A percentile compares a stretch with the other conserved stretches of the same genome.
Conservation (phyloP, 2,329 filamentous ascomycete species). For the Sordariomycetes sp. region DNA sequence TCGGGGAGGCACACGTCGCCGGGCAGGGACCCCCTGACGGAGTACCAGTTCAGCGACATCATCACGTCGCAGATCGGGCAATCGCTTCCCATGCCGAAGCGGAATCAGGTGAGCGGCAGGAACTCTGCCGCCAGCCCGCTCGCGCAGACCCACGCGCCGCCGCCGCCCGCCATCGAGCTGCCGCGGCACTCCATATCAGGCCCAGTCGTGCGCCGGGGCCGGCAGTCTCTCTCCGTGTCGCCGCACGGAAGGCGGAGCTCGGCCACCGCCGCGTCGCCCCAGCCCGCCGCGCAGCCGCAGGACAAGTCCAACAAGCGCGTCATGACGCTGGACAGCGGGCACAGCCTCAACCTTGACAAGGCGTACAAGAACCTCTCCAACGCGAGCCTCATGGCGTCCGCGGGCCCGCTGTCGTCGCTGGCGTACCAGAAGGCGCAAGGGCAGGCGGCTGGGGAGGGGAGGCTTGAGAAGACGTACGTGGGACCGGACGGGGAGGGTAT, state of each 20-base stretch:
- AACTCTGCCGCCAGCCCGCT: slow-evolving; percentile 16
- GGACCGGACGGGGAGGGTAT: slow-evolving; percentile 53
- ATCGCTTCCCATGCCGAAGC: slow-evolving; percentile 28
- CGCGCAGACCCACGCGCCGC: slow-evolving; percentile 16
- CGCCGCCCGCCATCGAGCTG: slow-evolving; percentile 20
- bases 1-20: slow-evolving; percentile 1
- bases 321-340: slow-evolving; percentile 45
- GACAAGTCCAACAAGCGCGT: slow-evolving; percentile 18
- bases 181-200: slow-evolving; percentile 15
- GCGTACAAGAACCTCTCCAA: slow-evolving; percentile 62
- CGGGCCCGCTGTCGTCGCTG: slow-evolving; percentile 48
- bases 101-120: slow-evolving; percentile 32
- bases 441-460: slow-evolving; percentile 30
- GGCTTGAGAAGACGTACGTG: slow-evolving; percentile 56
- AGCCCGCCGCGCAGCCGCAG: slow-evolving; percentile 17
- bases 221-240: slow-evolving; percentile 33
- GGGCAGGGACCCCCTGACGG: slow-evolving; percentile 11
- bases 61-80: slow-evolving; percentile 36
- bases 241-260: slow-evolving; percentile 30
- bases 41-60: slow-evolving; percentile 50
- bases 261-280: slow-evolving; percentile 18
- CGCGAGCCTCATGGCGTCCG: slow-evolving; percentile 50
- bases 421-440: slow-evolving; percentile 37
- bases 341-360: slow-evolving; percentile 51
- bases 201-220: slow-evolving; percentile 18